Percentiles rank a stretch among this genome's conserved stretches.
phyloP scores from a whole-genome alignment of 768 basidiomycete species.

The Tricholoma hemisulphureum region DNA sequence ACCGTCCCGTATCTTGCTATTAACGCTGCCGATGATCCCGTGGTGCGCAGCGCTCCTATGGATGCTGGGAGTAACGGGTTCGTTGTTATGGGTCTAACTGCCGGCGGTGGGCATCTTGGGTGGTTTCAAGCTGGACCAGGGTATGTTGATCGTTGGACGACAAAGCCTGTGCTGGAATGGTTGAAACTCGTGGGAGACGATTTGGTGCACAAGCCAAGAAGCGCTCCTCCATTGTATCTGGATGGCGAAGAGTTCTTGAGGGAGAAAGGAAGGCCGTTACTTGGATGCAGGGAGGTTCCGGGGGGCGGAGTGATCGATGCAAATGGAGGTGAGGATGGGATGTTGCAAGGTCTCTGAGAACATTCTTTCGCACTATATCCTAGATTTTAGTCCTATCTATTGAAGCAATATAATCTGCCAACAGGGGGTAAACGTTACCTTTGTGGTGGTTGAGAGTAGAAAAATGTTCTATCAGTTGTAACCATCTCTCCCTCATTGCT shows the following conservation, averaged over 20 bases:
- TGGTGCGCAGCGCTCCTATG: conserved; percentile 60
- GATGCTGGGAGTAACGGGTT: conserved; percentile 49
- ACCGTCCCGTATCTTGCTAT: conserved; percentile 71
- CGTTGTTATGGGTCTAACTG: conserved; percentile 58
- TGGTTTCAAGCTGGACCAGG: conserved; percentile 61
- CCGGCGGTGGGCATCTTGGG: conserved; percentile 71
- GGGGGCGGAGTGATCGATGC: conserved; percentile 54
- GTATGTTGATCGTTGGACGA: conserved; percentile 56
- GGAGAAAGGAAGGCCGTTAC: conserved; percentile 52
- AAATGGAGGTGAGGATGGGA: conserved; percentile 50
- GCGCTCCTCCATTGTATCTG: conserved; percentile 32
- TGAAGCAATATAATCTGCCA: too few species aligned
- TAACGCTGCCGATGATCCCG: conserved; percentile 75
- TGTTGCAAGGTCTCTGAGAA: conserved; percentile 51
- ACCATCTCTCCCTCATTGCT: too few species aligned
- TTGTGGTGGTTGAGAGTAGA: too few species aligned
- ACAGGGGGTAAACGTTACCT: too few species aligned
- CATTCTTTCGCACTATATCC: too few species aligned
- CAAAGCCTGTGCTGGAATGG: conserved; percentile 68
- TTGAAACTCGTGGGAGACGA: conserved; percentile 53
- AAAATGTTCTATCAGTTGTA: too few species aligned
- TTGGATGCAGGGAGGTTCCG: conserved; percentile 59
- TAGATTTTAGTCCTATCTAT: too few species aligned
- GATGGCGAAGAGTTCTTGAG: conserved; percentile 60
- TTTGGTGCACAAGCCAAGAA: conserved; percentile 34